Evolutionary conservation across 1,284 basidiomycete species (phyloP), one percentile per base, ranked within the genome.

Genomic region (Leucoagaricus sp.): DNA sequence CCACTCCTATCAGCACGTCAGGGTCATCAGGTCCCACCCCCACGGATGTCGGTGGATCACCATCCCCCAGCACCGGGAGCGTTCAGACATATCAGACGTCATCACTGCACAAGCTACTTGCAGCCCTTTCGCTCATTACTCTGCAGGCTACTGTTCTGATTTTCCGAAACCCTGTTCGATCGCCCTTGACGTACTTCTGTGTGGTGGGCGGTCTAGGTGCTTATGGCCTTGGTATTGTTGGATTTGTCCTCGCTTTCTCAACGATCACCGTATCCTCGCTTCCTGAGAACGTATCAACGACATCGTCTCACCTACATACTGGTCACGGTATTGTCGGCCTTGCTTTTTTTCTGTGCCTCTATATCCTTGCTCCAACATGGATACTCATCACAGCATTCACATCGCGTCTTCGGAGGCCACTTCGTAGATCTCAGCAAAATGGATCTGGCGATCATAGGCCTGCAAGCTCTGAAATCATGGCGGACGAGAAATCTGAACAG

Each of bases 41-140:
- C 60, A 45, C 45, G 58, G 56, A 49, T 17, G 46, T 49, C 44
- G 23, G 58, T 29, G 44, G 57, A n/a, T 40, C 55, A 28, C 41
- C 49, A n/a, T 19, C 41, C 45, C 19, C 53, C 33, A 26, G 29
- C 21, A 34, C 26, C 23, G 21, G 12, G 25, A 36, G 8, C 21
- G 45, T 31, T 54, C 63, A 29, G 46, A 63, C 23, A 53, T 84
- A 80, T 59, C 72, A 85, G 61, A 83, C 83, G 7, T 84, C 85
- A 2, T 65, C 81, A 26, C 60, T 72, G 15, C 90, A 92, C 74
- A 91, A 89, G 70, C 67, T 84, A 33, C 66, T 87, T 6, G 77
- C 85, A 2, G 82, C 89, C 4, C 66, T 89, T 21, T 91, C 89
- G 9, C 58, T 89, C 28, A 83, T 77, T 13, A 65, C 87, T 26